phyloP scores from a whole-genome alignment of 805 yeast genomes.

The Pichia phayaonensis region DNA sequence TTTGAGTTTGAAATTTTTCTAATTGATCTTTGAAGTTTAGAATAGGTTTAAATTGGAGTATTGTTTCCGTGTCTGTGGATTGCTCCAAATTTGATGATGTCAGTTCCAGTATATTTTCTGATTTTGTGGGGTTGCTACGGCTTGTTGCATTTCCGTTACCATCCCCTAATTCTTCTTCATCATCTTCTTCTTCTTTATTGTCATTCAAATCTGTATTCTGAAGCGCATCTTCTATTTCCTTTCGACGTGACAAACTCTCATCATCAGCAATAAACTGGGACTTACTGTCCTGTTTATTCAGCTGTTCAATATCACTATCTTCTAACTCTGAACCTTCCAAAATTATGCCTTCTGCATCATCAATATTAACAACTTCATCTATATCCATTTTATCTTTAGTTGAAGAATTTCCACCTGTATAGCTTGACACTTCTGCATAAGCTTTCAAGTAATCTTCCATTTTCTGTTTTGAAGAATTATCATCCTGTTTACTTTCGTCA shows the following conservation, averaged over 20 bases:
- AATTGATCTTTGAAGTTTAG: background rate
- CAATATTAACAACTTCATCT: conserved; percentile 5
- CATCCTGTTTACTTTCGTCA: background rate
- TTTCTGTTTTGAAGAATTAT: background rate
- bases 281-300: background rate
- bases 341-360: conserved; percentile 14
- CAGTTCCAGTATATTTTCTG: background rate
- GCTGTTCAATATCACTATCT: background rate
- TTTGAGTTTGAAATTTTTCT: background rate
- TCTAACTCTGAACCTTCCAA: conserved; percentile 18
- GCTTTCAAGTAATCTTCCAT: conserved; percentile 1
- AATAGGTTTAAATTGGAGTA: background rate
- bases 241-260: conserved; percentile 5
- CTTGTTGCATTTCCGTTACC: background rate
- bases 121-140: background rate
- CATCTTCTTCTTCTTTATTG: conserved; percentile 1
- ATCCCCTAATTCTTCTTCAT: background rate
- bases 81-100: background rate
- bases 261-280: background rate
- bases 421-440: background rate
- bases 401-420: background rate
- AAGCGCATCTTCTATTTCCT: conserved; percentile 1
- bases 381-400: background rate
- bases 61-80: background rate
- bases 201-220: conserved; percentile 2